Evolutionary conservation across 768 basidiomycete genomes (phyloP), one percentile per base, ranked within the genome.

Genomic region (Auricularia auricula-judae): DNA sequence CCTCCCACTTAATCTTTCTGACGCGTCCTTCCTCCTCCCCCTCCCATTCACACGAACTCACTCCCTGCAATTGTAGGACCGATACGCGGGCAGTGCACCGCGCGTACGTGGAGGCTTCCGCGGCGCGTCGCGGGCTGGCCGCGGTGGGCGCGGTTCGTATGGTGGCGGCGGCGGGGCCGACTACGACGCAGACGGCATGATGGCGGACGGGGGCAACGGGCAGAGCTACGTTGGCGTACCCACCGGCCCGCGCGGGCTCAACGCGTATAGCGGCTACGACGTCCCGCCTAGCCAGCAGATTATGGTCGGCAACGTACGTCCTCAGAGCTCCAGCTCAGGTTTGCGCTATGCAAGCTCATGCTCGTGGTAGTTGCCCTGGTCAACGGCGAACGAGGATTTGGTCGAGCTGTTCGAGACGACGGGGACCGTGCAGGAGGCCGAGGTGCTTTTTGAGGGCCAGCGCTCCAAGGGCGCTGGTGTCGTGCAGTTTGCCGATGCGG

Each of bases 351-450:
- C 2, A 42, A 29, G 59, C 58, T 65, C 16, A 59, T 64, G 23
- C 12, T 39, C 29, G 60, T 3, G 62, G 8, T 67, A 98, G 96
- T 77, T 99, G 18, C 96, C 96, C 1, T 99, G 95, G 95, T 98
- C 96, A 10, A 99, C 96, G 56, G 94, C 96, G 5, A 98, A 99
- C 73, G 96, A 99, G 73, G 96, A 99, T 73, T 78, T 99, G 54
- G 95, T 99, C 23, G 96, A 99, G 76, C 76, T 99, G 21, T 99
- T 99, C 70, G 95, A 98, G 79, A 99, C 96, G 39, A 97, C 95
- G 0, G 96, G 95, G 10, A 88, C 89, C 68, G 96, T 99, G 42
- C 90, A 94, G 71, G 79, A 93, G 39, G 96, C 96, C 2, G 96
- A 99, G 76, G 96, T 98, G 68, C 75, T 99, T 59, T 94, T 89